Evolutionary conservation across 2,329 filamentous ascomycete genomes (phyloP).

Genomic region (Helotiales sp.): DNA sequence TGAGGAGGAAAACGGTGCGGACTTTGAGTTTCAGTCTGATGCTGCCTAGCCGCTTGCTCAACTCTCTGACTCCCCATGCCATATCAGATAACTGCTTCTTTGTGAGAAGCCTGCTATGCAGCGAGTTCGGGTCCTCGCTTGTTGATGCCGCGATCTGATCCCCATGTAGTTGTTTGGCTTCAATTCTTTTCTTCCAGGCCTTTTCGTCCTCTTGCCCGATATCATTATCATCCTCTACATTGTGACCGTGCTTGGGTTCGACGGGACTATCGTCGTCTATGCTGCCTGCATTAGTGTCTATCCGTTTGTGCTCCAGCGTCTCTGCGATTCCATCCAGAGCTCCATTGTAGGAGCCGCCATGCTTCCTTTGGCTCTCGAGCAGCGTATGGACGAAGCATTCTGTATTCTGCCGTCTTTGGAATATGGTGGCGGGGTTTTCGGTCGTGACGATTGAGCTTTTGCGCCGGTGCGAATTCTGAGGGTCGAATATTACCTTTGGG

Average conservation of each 20-base stretch:
- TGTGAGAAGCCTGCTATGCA: constrained; percentile 76
- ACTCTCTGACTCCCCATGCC: constrained; percentile 91
- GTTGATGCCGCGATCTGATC: constrained; percentile 22
- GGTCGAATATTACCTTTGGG: constrained; percentile 63
- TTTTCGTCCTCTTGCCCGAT: constrained; percentile 61
- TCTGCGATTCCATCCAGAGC: constrained; percentile 40
- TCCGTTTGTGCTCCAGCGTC: constrained; percentile 29
- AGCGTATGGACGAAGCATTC: constrained; percentile 71
- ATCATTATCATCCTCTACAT: constrained; percentile 16
- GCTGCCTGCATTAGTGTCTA: constrained; percentile 15
- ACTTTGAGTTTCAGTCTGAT: constrained; percentile 83
- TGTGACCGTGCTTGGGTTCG: constrained; percentile 25
- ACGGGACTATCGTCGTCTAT: constrained; percentile 14
- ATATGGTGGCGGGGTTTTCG: constrained; percentile 50
- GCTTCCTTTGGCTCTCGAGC: constrained; percentile 59
- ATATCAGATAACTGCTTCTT: constrained; percentile 96
- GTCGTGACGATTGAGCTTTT: constrained; percentile 67
- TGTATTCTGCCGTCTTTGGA: constrained; percentile 50
- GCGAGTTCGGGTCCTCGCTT: constrained; percentile 27
- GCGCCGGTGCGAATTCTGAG: constrained; percentile 63
- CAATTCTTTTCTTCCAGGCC: constrained; percentile 53
- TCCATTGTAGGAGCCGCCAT: constrained; percentile 39
- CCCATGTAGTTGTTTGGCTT: constrained; percentile 25
- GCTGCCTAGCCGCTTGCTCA: constrained; percentile 84
- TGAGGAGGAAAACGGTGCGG: constrained; percentile 82